Evolutionary conservation across 352 stramenopile species (phyloP).

Genomic region (Thalassiosira hispida): DNA sequence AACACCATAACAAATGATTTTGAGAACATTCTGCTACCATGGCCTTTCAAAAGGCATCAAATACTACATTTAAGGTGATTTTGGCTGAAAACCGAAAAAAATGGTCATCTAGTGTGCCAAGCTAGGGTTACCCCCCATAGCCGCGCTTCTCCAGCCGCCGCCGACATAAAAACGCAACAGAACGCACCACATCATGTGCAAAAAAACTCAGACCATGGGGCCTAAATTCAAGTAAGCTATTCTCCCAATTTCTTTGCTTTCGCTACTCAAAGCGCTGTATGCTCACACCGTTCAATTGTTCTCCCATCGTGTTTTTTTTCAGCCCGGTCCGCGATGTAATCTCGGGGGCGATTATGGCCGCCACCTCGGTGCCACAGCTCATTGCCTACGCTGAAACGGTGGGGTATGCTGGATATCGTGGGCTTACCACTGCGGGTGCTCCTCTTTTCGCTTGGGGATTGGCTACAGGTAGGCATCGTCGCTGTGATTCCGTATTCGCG

Average conservation of each 20-base stretch:
- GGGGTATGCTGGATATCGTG: slow-evolving; percentile 76
- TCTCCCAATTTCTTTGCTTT: neutral
- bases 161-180: too few species aligned
- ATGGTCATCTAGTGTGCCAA: too few species aligned
- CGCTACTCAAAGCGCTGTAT: neutral
- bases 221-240: slow-evolving; percentile 42
- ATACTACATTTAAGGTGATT: too few species aligned
- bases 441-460: slow-evolving; percentile 71
- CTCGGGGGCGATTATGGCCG: slow-evolving; percentile 79
- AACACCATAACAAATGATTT: too few species aligned
- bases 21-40: too few species aligned
- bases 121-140: too few species aligned
- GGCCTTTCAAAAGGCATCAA: too few species aligned
- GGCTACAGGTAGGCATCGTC: slow-evolving; percentile 44
- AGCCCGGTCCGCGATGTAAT: slow-evolving; percentile 76
- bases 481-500: neutral
- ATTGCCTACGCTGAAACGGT: slow-evolving; percentile 81
- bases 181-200: too few species aligned
- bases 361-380: slow-evolving; percentile 79
- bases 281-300: neutral
- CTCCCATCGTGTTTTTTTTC: neutral
- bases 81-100: too few species aligned
- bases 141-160: too few species aligned
- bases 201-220: slow-evolving; percentile 21
- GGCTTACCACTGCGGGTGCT: slow-evolving; percentile 71